Base-by-base conservation (phyloP, 2,329 filamentous ascomycete species). In the Aspergillus udagawae region DNA sequence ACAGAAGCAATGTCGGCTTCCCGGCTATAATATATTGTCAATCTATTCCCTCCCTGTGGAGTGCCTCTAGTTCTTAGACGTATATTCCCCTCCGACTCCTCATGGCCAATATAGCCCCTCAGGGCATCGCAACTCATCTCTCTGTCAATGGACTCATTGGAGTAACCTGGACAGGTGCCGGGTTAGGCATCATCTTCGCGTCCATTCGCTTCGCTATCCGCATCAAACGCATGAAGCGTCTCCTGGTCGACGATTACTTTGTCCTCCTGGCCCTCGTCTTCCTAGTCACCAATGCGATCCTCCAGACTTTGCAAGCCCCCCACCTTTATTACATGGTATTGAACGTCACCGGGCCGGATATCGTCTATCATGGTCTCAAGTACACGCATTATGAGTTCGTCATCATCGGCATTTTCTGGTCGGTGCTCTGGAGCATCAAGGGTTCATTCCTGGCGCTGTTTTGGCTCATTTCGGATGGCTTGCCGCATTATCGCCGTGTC, bases 351-450 rank as follows among this genome's bases (percentile, higher is more conserved):
- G 55, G 52, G 1, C 41, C 51, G 12, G 57, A 65, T 10, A 60
- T 65, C 5, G 42, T 52, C 4, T 23, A 60, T 27, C 63, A 65
- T 44, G 56, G 29, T 17, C 44, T 55, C 9, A 49, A 47, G 29
- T 65, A 65, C 44, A 49, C 55, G 3, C 56, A 54, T 17, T 61
- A 61, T 25, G 56, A 60, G 42, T 65, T 65, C 25, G 58, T 56
- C 9, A 63, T 65, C 17, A 65, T 64, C 21, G 63, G 59, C 1
- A 45, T 65, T n/a, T 65, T 65, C 47, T 65, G 63, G 62, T 58
- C 61, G 1, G 55, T 65, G 1, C 47, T 65, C 4, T 65, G 64
- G 63, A 58, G 59, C 38, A 58, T 65, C 45, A 65, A 66, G 38
- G 63, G 50, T 1, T 60, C 64, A 1, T 65, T 66, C 25, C 51